Evolutionary conservation across 1,284 basidiomycete species (phyloP).

Genomic region (Inonotus hispidus): DNA sequence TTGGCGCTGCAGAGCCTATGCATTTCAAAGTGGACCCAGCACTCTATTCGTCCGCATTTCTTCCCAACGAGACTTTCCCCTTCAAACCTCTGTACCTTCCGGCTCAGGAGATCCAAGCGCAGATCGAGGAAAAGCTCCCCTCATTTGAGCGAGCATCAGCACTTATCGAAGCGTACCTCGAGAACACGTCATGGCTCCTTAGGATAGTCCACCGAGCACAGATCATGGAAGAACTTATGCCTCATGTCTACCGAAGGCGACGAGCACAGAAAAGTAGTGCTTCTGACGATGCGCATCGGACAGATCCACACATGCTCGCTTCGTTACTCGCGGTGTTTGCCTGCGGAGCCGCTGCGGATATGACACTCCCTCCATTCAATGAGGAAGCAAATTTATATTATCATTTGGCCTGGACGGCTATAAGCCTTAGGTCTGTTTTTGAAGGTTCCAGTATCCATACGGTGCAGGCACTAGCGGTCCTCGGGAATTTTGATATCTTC

Average conservation of each 20-base stretch:
- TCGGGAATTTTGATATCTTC: constrained; percentile 11
- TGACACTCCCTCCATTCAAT: constrained; percentile 22
- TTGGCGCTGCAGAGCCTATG: neutral
- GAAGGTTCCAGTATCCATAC: constrained; percentile 19
- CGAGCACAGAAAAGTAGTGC: neutral
- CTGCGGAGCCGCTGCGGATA: constrained; percentile 21
- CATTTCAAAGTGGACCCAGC: neutral
- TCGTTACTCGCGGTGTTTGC: constrained; percentile 22
- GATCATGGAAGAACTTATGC: constrained; percentile 18
- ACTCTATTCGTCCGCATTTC: neutral
- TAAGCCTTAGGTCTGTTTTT: constrained; percentile 21
- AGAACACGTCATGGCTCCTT: constrained; percentile 24
- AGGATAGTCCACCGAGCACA: constrained; percentile 15
- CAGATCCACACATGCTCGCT: constrained; percentile 15
- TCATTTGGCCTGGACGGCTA: constrained; percentile 22
- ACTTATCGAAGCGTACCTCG: constrained; percentile 23
- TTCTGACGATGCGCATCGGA: neutral
- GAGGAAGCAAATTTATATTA: constrained; percentile 25
- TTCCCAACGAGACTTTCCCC: constrained; percentile 2
- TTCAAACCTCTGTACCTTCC: constrained; percentile 1
- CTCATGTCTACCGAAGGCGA: constrained; percentile 3
- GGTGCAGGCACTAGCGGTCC: constrained; percentile 11
- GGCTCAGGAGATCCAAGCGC: neutral
- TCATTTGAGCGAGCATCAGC: constrained; percentile 21
- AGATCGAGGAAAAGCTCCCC: constrained; percentile 18